Evolutionary conservation across 441 rosid genomes (phyloP).

Genomic region (Bruguiera hainesii): DNA sequence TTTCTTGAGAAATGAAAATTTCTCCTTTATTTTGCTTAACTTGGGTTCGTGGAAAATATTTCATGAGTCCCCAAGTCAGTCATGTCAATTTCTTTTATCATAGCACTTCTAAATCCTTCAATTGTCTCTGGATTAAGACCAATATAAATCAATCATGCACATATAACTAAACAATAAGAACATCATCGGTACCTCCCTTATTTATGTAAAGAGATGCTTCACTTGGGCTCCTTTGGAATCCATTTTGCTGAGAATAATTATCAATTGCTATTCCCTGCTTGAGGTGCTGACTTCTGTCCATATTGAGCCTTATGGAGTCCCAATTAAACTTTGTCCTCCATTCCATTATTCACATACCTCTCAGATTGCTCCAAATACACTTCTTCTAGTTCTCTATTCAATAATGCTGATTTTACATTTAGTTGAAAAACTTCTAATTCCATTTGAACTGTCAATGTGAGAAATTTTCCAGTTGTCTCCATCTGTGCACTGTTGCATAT

Average conservation of each 20-base stretch:
- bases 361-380: background rate
- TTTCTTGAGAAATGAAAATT: too few relatives aligned
- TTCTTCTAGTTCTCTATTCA: conserved; percentile 1
- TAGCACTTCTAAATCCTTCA: too few relatives aligned
- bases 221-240: too few relatives aligned
- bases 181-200: too few relatives aligned
- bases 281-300: conserved; percentile 1
- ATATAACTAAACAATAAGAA: too few relatives aligned
- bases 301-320: background rate
- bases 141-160: too few relatives aligned
- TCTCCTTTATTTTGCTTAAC: too few relatives aligned
- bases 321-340: background rate
- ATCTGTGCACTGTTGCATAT: background rate
- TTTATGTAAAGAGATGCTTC: too few relatives aligned
- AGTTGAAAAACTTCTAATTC: background rate
- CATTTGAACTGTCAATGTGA: background rate
- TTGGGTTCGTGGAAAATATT: too few relatives aligned
- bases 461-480: background rate
- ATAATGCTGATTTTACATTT: background rate
- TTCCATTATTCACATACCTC: background rate
- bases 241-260: background rate
- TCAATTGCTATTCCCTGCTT: background rate
- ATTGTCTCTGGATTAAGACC: too few relatives aligned
- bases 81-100: too few relatives aligned
- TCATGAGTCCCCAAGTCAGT: too few relatives aligned